These are phyloP conservation scores for Isatis tinctoria DNA, from an alignment of 345 rosid genomes.

Conservation along the genomic window DNA sequence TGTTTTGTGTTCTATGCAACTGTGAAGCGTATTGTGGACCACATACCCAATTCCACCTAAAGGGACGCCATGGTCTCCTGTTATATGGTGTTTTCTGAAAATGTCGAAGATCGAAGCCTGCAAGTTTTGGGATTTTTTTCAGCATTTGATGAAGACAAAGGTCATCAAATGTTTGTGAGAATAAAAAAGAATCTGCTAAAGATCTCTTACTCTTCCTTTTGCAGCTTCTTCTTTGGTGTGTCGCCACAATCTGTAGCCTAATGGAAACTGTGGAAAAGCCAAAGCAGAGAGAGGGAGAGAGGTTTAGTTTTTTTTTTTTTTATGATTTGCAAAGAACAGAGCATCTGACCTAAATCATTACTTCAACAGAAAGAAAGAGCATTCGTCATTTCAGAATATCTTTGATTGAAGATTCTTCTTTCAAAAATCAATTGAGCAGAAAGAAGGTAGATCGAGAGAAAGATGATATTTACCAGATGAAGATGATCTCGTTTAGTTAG, in stretches of 20 bases:
- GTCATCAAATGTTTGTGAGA: neutral
- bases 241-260: constrained; percentile 56
- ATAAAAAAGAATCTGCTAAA: neutral
- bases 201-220: constrained; percentile 57
- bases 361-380: constrained; percentile 14
- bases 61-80: constrained; percentile 68
- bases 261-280: constrained; percentile 44
- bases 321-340: constrained; percentile 2
- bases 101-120: constrained; percentile 56
- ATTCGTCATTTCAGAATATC: neutral
- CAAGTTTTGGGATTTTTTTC: neutral
- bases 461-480: constrained; percentile 47
- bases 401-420: neutral
- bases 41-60: constrained; percentile 79
- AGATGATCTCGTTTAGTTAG: constrained; percentile 39
- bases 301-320: neutral
- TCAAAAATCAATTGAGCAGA: neutral
- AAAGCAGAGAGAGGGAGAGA: constrained; percentile 1
- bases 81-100: constrained; percentile 41
- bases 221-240: constrained; percentile 50
- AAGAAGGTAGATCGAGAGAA: neutral
- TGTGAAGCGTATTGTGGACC: neutral
- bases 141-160: neutral
- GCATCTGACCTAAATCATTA: neutral
- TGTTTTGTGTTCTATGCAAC: neutral